Evolutionary conservation across 257 asterid genomes (phyloP).

Genomic region (Eustoma russellianum): DNA sequence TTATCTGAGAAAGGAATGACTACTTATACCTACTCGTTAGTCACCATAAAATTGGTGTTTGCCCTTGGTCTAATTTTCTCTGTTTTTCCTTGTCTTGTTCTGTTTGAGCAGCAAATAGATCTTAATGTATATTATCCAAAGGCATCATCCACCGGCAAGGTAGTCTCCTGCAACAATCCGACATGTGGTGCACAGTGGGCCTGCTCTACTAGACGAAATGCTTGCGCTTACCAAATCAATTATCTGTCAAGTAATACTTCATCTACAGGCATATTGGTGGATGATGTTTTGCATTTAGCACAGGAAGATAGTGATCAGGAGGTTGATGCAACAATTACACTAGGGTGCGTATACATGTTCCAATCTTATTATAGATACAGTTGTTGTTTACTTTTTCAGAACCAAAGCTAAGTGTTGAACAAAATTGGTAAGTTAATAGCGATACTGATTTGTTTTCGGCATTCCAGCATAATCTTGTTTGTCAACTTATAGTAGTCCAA

Average conservation of each 20-base stretch:
- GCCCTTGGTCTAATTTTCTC: background rate
- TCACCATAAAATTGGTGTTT: background rate
- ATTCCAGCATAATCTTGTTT: background rate
- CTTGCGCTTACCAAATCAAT: conserved; percentile 71
- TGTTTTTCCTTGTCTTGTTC: conserved; percentile 1
- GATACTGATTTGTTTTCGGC: background rate
- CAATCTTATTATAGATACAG: too few species aligned
- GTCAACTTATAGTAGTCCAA: too few species aligned
- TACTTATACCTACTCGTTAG: background rate
- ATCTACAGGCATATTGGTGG: conserved; percentile 70
- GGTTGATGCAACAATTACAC: conserved; percentile 55
- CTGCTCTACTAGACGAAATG: conserved; percentile 42
- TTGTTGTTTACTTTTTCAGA: too few species aligned
- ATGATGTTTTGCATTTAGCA: conserved; percentile 67
- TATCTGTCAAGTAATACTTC: conserved; percentile 86
- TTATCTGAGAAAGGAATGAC: background rate
- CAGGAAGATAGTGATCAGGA: conserved; percentile 35
- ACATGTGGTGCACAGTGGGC: conserved; percentile 46
- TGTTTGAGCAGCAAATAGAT: conserved; percentile 45
- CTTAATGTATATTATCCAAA: conserved; percentile 73
- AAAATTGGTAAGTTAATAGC: too few species aligned
- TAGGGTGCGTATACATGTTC: conserved; percentile 50
- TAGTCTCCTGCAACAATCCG: conserved; percentile 70
- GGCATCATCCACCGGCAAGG: conserved; percentile 47
- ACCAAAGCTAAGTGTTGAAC: too few species aligned